These are phyloP conservation scores for Sugiyamaella floridensis DNA, from an alignment of 805 yeast genomes.

Conservation along the genomic window DNA sequence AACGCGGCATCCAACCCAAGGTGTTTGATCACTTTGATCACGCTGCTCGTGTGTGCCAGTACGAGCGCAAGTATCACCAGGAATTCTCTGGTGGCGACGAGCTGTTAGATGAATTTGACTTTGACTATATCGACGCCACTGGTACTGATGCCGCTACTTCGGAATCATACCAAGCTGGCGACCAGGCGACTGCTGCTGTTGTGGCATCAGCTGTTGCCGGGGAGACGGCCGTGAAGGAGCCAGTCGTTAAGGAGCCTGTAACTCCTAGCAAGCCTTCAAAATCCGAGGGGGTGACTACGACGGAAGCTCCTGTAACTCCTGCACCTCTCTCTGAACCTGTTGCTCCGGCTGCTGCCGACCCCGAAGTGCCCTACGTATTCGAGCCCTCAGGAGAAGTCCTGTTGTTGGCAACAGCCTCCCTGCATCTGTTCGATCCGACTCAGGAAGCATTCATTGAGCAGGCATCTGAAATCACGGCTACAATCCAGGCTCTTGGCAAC, in stretches of 20 bases:
- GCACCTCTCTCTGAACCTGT: not conserved
- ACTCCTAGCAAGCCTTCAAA: conserved; percentile 3
- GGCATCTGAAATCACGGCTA: conserved; percentile 30
- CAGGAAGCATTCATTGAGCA: conserved; percentile 43
- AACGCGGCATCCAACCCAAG: conserved; percentile 40
- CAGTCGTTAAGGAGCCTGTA: not conserved
- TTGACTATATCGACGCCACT: conserved; percentile 25
- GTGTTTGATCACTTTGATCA: conserved; percentile 56
- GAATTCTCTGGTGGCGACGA: conserved; percentile 36
- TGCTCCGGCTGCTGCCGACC: not conserved
- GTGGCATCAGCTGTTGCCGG: conserved; percentile 20
- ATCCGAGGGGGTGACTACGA: not conserved
- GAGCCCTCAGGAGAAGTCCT: conserved; percentile 18
- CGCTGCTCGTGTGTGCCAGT: conserved; percentile 60
- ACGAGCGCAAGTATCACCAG: conserved; percentile 63
- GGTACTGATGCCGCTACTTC: not conserved
- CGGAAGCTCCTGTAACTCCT: not conserved
- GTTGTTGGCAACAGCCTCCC: conserved; percentile 28
- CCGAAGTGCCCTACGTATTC: not conserved
- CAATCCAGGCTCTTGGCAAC: conserved; percentile 39
- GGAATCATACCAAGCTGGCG: not conserved
- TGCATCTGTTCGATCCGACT: conserved; percentile 53
- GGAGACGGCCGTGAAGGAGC: conserved; percentile 3
- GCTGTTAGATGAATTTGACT: conserved; percentile 54
- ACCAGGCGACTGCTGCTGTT: not conserved